phyloP scores from a whole-genome alignment of 768 basidiomycete species.

The Mycena epipterygia region DNA sequence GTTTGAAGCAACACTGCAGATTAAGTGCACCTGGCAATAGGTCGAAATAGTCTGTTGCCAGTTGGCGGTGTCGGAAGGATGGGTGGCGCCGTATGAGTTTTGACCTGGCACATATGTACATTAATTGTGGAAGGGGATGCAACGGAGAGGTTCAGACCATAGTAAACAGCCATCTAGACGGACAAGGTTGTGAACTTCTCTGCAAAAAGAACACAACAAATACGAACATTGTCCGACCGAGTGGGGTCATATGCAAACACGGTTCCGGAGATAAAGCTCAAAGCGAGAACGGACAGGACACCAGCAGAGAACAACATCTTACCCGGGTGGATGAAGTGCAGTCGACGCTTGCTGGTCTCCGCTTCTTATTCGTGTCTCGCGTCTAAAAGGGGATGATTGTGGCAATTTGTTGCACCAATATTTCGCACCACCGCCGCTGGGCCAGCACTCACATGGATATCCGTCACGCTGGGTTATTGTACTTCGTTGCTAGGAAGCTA shows the following conservation, averaged over 20 bases:
- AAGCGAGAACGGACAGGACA: constrained; percentile 25
- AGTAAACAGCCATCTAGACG: constrained; percentile 36
- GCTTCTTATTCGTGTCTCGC: constrained; percentile 27
- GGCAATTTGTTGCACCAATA: neutral
- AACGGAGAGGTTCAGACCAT: constrained; percentile 14
- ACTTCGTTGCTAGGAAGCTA: constrained; percentile 4
- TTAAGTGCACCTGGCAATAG: constrained; percentile 65
- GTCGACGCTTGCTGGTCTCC: neutral
- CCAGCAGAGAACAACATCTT: constrained; percentile 28
- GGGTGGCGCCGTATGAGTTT: constrained; percentile 70
- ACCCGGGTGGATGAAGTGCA: constrained; percentile 12
- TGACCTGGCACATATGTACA: constrained; percentile 53
- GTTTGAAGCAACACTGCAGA: no score
- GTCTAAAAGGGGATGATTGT: constrained; percentile 22
- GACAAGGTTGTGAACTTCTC: constrained; percentile 1
- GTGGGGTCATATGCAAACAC: constrained; percentile 29
- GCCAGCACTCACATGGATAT: constrained; percentile 20
- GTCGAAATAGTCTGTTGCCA: constrained; percentile 65
- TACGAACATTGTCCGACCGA: constrained; percentile 33
- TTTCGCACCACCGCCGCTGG: neutral
- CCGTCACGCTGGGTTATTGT: constrained; percentile 22
- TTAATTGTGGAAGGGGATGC: neutral
- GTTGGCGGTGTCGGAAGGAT: constrained; percentile 53
- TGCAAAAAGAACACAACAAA: neutral
- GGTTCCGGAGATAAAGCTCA: constrained; percentile 24